These are phyloP conservation scores for Melastoma malabathricum DNA, from an alignment of 345 rosid genomes.

Conservation along the genomic window DNA sequence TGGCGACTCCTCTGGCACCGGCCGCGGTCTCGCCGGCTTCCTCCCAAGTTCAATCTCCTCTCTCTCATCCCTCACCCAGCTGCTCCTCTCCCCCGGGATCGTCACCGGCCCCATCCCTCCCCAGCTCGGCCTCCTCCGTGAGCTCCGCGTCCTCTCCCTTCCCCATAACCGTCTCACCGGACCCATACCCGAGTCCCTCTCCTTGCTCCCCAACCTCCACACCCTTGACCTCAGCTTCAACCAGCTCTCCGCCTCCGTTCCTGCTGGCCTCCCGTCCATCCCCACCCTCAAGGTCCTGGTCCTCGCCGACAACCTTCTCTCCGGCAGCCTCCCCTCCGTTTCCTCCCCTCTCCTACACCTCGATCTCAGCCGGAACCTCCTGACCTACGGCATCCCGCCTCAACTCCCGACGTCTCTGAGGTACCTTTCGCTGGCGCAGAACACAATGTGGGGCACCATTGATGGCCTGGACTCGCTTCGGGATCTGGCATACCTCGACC, in stretches of 20 bases:
- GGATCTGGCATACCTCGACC: conserved; percentile 53
- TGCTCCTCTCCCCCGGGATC: conserved; percentile 69
- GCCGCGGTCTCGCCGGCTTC: conserved; percentile 49
- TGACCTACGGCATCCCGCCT: conserved; percentile 38
- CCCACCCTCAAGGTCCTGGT: conserved; percentile 41
- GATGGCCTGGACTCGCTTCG: conserved; percentile 27
- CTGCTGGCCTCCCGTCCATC: conserved; percentile 22
- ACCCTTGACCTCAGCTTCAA: conserved; percentile 73
- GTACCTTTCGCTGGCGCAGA: conserved; percentile 47
- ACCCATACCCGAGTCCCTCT: conserved; percentile 45
- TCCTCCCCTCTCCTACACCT: conserved; percentile 49
- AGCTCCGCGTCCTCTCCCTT: conserved; percentile 59
- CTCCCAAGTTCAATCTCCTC: conserved; percentile 50
- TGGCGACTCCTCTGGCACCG: conserved; percentile 43
- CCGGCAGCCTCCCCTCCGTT: conserved; percentile 24
- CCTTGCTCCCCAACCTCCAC: conserved; percentile 55
- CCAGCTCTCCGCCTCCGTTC: conserved; percentile 53
- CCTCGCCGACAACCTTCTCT: conserved; percentile 37
- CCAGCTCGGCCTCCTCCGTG: conserved; percentile 31
- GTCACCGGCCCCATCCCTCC: conserved; percentile 62
- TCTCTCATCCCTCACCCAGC: conserved; percentile 35
- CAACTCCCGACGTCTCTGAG: conserved; percentile 52
- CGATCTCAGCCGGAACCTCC: conserved; percentile 39
- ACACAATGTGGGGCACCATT: conserved; percentile 56
- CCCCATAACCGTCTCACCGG: conserved; percentile 83